phyloP scores from a whole-genome alignment of 208 protist species.

The Trypanosoma theileri region DNA sequence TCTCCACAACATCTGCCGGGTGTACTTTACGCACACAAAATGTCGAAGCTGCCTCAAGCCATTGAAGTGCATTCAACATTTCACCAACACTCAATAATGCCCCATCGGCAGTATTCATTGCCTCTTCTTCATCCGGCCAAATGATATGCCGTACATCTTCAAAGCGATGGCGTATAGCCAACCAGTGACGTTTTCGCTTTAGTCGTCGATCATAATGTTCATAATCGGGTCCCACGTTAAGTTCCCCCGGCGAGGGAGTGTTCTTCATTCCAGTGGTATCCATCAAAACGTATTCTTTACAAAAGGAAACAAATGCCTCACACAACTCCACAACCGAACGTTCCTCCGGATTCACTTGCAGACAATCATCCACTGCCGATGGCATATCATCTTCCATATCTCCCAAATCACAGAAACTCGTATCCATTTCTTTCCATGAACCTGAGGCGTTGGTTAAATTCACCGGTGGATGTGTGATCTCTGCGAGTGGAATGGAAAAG shows the following conservation, averaged over 20 bases:
- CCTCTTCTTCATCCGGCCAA: constrained; percentile 46
- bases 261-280: constrained; percentile 84
- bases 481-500: constrained; percentile 76
- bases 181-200: constrained; percentile 70
- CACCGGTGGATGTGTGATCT: constrained; percentile 75
- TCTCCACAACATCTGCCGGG: constrained; percentile 49
- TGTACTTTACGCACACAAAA: constrained; percentile 71
- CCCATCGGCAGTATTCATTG: background rate
- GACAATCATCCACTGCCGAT: constrained; percentile 57
- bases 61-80: constrained; percentile 78
- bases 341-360: constrained; percentile 34
- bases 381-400: constrained; percentile 86
- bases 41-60: constrained; percentile 81
- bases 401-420: constrained; percentile 74
- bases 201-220: constrained; percentile 80
- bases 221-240: constrained; percentile 87
- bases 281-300: constrained; percentile 82
- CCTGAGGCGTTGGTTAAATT: constrained; percentile 34
- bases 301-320: constrained; percentile 56
- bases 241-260: constrained; percentile 54
- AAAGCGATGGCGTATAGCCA: constrained; percentile 74
- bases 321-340: constrained; percentile 36
- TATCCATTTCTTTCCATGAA: constrained; percentile 74
- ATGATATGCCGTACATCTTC: constrained; percentile 73
- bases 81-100: constrained; percentile 34